A percentile compares a stretch with the other conserved stretches of the same genome.
Conservation (phyloP, 306 rosid species). For the Oxytropis ochrocephala region DNA sequence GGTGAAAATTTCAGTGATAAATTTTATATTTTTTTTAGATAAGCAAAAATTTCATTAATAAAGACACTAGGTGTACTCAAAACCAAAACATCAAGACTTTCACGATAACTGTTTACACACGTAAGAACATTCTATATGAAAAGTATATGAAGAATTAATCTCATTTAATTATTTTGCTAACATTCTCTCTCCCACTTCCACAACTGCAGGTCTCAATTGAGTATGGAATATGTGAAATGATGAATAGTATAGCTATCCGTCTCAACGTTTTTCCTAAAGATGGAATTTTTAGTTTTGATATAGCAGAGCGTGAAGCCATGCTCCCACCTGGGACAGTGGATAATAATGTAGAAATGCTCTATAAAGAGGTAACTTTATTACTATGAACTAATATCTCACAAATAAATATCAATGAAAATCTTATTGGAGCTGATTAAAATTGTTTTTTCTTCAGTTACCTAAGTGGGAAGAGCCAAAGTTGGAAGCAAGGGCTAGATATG, state of each 20-base stretch:
- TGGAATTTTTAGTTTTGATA: conserved; percentile 51
- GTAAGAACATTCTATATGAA: too few species aligned
- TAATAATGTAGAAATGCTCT: conserved; percentile 37
- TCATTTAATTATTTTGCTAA: neutral
- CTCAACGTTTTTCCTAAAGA: conserved; percentile 51
- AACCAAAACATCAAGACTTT: too few species aligned
- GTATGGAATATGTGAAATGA: conserved; percentile 77
- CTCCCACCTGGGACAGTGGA: conserved; percentile 56
- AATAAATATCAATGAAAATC: neutral
- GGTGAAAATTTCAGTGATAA: neutral
- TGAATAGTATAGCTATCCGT: conserved; percentile 51
- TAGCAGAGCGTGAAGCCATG: conserved; percentile 50
- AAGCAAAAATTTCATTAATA: too few species aligned
- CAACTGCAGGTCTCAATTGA: conserved; percentile 61
- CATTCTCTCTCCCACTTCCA: neutral
- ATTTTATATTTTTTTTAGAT: too few species aligned
- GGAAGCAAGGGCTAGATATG: conserved; percentile 47
- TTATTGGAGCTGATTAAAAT: neutral
- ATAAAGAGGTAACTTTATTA: conserved; percentile 47
- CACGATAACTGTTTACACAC: too few species aligned
- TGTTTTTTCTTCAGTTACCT: conserved; percentile 43
- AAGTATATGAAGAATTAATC: neutral
- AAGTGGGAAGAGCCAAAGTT: conserved; percentile 53
- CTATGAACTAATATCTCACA: neutral
- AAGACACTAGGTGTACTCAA: too few species aligned